Evolutionary conservation across 2,329 filamentous ascomycete genomes (phyloP), one percentile per base, ranked within the genome.

Genomic region (Scleromitrula shiraiana): DNA sequence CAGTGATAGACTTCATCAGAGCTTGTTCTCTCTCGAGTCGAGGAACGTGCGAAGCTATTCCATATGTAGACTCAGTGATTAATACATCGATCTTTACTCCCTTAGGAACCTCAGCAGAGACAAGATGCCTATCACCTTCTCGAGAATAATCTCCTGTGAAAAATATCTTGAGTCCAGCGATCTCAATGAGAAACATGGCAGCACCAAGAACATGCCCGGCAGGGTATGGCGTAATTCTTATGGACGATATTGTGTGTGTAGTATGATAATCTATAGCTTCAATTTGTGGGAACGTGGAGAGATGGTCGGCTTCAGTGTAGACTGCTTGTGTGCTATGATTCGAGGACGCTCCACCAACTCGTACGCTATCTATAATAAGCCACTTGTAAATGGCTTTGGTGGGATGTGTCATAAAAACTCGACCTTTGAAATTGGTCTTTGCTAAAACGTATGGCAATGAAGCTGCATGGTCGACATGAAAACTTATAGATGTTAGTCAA

Each of bases 361-460:
- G 83, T 37, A 98, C 88, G 57, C 89, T 95, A 68, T 98, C 93
- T 67, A 95, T 89, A 54, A 97, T 96, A 43, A 97, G 80, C 91
- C 93, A 97, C 70, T 97, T 97, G 77, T 98, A 98, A 65, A 98
- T 98, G 59, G 93, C 93, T 68, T 98, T 97, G 39, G 93, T 98
- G 2, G 93, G 89, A 72, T 98, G 93, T 43, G 93, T 98, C 91
- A 97, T 98, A 72, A 96, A 97, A 52, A 97, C 91, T 19, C 90
- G 82, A 41, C 93, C 93, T 56, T 86, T 85, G 73, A 98, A 98
- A 67, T 96, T 96, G 30, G 93, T 97, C 72, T 98, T 98, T 56
- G 91, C 87, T 56, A 98, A 78, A 51, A 98, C 93, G 65, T 97
- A 98, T 37, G 93, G 93, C 39, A 98, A 73, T n/a, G 91, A 95